Evolutionary conservation across 2,329 filamentous ascomycete genomes (phyloP), one percentile per base, ranked within the genome.

Genomic region (Kalaharituber pfeilii): DNA sequence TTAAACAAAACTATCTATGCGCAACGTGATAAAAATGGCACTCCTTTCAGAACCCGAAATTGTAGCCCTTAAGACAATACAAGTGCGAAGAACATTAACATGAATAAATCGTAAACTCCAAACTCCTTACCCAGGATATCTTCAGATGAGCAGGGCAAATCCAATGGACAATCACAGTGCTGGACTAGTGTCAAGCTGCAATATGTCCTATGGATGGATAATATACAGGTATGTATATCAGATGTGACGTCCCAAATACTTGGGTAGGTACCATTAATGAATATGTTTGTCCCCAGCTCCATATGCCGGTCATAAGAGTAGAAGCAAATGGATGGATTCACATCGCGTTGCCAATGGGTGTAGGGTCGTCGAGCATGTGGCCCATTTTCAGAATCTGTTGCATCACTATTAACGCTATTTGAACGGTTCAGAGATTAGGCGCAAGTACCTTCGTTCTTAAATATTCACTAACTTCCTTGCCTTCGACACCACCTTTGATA

Each of bases 391-490:
- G 81, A 60, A 91, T 88, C 83, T 87, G 51, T 49, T 18, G 15
- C 56, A 29, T 24, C 28, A 53, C 53, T 18, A 50, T 29, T 24
- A 54, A 52, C 7, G 33, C 20, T 7, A n/a, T 11, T 11, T 11
- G 45, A 42, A 55, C 51, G 30, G 49, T 51, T 18, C 20, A 55
- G 11, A 9, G 15, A 50, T 33, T 28, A 18, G 33, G 18, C 15
- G 33, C 53, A 69, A 78, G 66, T 66, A 89, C 86, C 81, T 98
- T 98, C 2, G 91, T 95, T 67, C 83, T 85, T 59, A 98, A 71
- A 72, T 98, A 98, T 5, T 85, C 87, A 63, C 94, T 86, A 49
- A 96, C 84, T 70, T 98, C 91, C 53, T 81, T 77, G 64, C 89
- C 89, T 57, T 79, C 78, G 58, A 96, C 86, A 0, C 91, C 91